Percentiles rank a stretch among this genome's conserved stretches.
Evolutionary conservation across 2,329 filamentous ascomycete genomes (phyloP).

Genomic region (Incumbomyces delicatus): DNA sequence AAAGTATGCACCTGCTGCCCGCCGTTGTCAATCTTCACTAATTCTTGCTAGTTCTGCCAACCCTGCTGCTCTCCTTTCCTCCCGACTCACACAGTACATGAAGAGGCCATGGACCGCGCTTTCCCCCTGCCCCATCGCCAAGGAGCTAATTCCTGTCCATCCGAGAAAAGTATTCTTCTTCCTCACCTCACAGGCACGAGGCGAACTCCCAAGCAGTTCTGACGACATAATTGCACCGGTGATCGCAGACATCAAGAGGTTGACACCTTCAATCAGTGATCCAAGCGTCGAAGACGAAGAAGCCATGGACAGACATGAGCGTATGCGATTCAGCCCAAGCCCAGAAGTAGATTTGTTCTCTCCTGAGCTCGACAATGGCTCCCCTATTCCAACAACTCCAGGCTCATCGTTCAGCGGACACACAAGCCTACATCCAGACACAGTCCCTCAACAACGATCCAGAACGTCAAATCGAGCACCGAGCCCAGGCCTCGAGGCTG

Average conservation of each 20-base stretch:
- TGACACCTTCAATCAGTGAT: slow-evolving; percentile 76
- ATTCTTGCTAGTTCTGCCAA: slow-evolving; percentile 69
- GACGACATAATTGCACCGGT: slow-evolving; percentile 41
- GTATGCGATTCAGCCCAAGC: slow-evolving; percentile 68
- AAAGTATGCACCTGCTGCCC: slow-evolving; percentile 56
- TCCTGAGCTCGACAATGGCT: slow-evolving; percentile 64
- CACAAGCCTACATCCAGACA: slow-evolving; percentile 25
- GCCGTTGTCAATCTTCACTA: slow-evolving; percentile 17
- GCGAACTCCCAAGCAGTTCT: slow-evolving; percentile 63
- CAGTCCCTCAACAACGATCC: slow-evolving; percentile 25
- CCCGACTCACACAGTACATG: slow-evolving; percentile 77
- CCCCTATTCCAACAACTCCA: slow-evolving; percentile 49
- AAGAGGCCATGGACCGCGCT: slow-evolving; percentile 75
- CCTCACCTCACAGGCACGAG: slow-evolving; percentile 76
- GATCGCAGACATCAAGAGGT: slow-evolving; percentile 50
- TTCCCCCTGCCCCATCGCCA: slow-evolving; percentile 77
- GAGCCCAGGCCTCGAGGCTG: slow-evolving; percentile 81
- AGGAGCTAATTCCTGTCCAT: slow-evolving; percentile 85
- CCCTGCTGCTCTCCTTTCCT: slow-evolving; percentile 88
- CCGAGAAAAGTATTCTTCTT: slow-evolving; percentile 95
- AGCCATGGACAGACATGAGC: slow-evolving; percentile 46
- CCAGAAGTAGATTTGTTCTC: slow-evolving; percentile 88
- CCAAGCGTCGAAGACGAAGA: slow-evolving; percentile 61
- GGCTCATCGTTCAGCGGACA: slow-evolving; percentile 53
- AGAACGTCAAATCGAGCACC: slow-evolving; percentile 56